Base-by-base conservation (phyloP, 108 stramenopile genomes). In the Nannochloropsis granulata region DNA sequence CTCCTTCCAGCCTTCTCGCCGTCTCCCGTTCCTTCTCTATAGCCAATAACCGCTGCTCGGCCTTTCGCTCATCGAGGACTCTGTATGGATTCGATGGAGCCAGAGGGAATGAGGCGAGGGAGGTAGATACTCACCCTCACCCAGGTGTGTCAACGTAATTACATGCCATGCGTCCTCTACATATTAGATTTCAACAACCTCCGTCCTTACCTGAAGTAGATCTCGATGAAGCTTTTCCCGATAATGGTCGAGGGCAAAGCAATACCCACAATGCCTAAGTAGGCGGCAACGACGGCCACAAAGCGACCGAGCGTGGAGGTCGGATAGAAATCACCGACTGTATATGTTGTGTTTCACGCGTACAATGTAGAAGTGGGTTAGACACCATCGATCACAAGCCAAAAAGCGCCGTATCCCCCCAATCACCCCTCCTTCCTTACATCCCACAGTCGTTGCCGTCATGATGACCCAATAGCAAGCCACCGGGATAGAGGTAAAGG, bases 361-460 rank as follows among this genome's bases (percentile, higher is more conserved):
- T 34, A 34, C 34, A 5, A 34, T 1, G 34, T 34, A 34, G 34
- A 34, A 34, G 34, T 34, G 34, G 34, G 2, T 34, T 34, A 34
- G 34, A 34, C 34, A 34, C 34, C 34, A 34, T 34, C 5, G 1
- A 34, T 34, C 34, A 34, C 34, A 34, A 34, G 34, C 34, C 34
- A 3, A 34, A 3, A 34, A 3, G 34, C 5, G 34, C 34, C 34
- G 34, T 34, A 34, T 34, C 5, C 34, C 34, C 34, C 34, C 34
- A 5, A 34, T 16, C 80, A 43, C 7, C 34, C 34, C 19, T 42
- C 43, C 2, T 16, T n/a, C 43, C 78, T 26, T 79, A 79, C 78
- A 83, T 78, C 83, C 85, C n/a, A 82, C 81, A 7, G 85, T 85
- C 21, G 85, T 85, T 13, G 81, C 45, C 44, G 81, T 85, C 23